Evolutionary conservation across 768 basidiomycete species (phyloP), one percentile per base, ranked within the genome.

Genomic region (Rhodotorula paludigena): DNA sequence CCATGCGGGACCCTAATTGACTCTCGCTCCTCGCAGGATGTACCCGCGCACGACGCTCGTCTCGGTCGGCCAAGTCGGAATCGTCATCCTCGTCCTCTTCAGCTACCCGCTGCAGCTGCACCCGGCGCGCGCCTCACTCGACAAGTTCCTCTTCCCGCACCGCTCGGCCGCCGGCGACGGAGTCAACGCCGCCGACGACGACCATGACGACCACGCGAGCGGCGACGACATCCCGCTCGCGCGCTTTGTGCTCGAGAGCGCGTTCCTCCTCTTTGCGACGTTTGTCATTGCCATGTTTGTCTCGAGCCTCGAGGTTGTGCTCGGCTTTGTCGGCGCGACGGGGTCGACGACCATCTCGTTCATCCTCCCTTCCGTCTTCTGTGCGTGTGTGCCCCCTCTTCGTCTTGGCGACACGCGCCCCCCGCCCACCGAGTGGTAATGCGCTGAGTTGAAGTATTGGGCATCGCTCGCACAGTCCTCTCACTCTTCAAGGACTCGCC

Each of bases 291-390:
- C 69, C 41, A 90, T 86, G 77, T 82, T 89, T 70, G 85, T 93
- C 21, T 84, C 89, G 75, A 83, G 90, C 77, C 78, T 94, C 70
- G 84, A 86, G 75, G 78, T 90, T 90, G 94, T 98, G 21, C 82
- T 98, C 41, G 90, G 92, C 8, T 96, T 99, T 76, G 94, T 99
- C 44, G 96, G 96, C 3, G 88, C 92, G 32, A 97, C 92, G 1
- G 96, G 96, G 20, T 94, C 91, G 21, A 96, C 93, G 33, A 94
- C 92, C 28, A 91, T 98, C 65, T 92, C 90, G 2, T 98, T 97
- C 80, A 96, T 98, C 80, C 59, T 71, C 11, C 74, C 74, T 15
- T 59, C 55, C 5, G 33, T 68, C 18, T 65, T 69, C 32, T 72
- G 57, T 68, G 35, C 5, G 60, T 60, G 20, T 23, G 12, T n/a